Evolutionary conservation across 768 basidiomycete species (phyloP).

Genomic region (Suillus lakei): DNA sequence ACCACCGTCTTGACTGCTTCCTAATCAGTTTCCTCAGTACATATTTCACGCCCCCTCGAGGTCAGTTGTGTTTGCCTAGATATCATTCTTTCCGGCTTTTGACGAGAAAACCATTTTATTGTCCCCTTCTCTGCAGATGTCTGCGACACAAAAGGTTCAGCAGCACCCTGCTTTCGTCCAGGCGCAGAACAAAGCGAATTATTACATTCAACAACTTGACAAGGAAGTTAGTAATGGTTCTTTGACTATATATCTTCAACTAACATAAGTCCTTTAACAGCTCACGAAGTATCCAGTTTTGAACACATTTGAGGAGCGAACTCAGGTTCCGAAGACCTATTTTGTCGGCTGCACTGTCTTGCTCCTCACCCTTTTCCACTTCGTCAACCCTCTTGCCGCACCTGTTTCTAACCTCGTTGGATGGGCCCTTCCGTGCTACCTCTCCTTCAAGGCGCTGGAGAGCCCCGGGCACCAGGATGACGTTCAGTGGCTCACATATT

Average conservation of each 20-base stretch:
- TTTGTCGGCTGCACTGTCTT: constrained; percentile 74
- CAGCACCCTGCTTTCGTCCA: constrained; percentile 88
- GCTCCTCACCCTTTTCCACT: constrained; percentile 75
- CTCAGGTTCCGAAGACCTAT: constrained; percentile 92
- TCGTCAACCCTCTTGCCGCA: constrained; percentile 89
- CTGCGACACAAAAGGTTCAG: constrained; percentile 81
- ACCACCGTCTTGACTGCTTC: constrained; percentile 23
- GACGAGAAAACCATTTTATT: constrained; percentile 16
- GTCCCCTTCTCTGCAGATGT: constrained; percentile 54
- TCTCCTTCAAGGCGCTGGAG: constrained; percentile 95
- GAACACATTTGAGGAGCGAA: constrained; percentile 84
- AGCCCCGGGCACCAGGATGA: constrained; percentile 82
- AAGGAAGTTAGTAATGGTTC: constrained; percentile 75
- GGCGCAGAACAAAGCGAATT: constrained; percentile 79
- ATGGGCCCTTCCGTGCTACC: constrained; percentile 92
- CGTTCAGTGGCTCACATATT: constrained; percentile 97
- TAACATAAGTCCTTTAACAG: constrained; percentile 40
- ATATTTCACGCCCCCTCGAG: constrained; percentile 19
- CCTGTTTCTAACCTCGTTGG: constrained; percentile 95
- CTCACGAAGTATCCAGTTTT: constrained; percentile 88
- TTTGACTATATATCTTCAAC: background rate
- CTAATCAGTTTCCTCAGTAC: constrained; percentile 8
- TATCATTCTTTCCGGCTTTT: constrained; percentile 5
- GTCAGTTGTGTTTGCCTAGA: constrained; percentile 11
- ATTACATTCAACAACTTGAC: constrained; percentile 90